Evolutionary conservation across 2,329 filamentous ascomycete species (phyloP), one percentile per base, ranked within the genome.

Genomic region (Fonsecaea pugnacius): DNA sequence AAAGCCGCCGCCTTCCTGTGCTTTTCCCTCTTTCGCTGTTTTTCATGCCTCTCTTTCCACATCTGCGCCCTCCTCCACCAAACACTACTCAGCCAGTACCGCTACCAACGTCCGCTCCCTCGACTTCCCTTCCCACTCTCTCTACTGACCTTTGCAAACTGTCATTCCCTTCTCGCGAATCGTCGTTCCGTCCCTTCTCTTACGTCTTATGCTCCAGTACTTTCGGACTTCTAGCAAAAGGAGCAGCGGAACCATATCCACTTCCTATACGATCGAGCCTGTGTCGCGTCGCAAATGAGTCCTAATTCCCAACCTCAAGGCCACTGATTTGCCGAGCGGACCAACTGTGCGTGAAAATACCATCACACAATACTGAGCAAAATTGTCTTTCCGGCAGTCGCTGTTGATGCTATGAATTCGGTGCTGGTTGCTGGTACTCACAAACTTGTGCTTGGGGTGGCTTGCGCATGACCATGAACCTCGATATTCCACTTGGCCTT

Each of bases 401-500:
- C 40, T 35, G 43, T 36, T 32, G 58, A 65, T 65, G 53, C 58
- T 48, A 59, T 66, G 61, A 64, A 56, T 38, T 36, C 52, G 24
- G 32, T 30, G 46, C 55, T n/a, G 56, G n/a, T 51, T 16, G 46
- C 18, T 24, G 38, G 8, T 53, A 14, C 38, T 30, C 50, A 43
- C 27, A 40, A 32, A 38, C 16, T 50, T 35, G 30, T 59, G 32
- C 30, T 55, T 57, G 21, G 48, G 51, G 21, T 48, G 32, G 46
- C 50, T 55, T 48, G 38, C 48, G 24, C 54, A 63, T 66, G 61
- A 66, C 57, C 64, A 68, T 68, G 66, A 43, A 55, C 59, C 46
- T 43, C 46, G 53, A 53, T 33, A 54, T 30, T 18, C 55, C n/a
- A 36, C 54, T 18, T 52, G 38, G 59, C 46, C 33, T 33, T n/a